Conservation (phyloP, 345 rosid genomes). For the Euphorbia pulcherrima region DNA sequence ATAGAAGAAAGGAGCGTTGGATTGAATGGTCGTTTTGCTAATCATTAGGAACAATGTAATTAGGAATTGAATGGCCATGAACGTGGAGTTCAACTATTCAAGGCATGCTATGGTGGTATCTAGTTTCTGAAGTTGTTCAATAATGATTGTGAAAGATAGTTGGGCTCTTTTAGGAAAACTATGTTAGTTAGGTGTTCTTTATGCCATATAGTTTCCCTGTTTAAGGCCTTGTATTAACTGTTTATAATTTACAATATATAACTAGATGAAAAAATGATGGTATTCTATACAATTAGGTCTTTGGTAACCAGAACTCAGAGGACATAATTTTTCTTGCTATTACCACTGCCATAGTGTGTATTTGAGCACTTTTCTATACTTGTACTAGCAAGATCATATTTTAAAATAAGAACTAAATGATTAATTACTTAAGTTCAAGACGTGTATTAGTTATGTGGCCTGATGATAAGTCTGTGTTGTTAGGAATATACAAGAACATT, state of each 20-base stretch:
- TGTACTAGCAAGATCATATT: no score
- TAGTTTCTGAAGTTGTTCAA: not conserved
- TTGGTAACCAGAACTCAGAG: no score
- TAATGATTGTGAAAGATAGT: not conserved
- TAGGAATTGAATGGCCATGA: not conserved
- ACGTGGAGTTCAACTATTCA: not conserved
- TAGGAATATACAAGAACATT: conserved; percentile 97
- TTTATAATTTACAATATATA: not conserved
- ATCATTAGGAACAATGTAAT: not conserved
- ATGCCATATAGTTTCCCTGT: not conserved
- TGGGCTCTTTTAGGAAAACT: not conserved
- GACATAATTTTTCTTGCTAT: no score
- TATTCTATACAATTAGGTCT: not conserved
- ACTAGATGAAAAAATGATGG: not conserved
- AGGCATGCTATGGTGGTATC: not conserved
- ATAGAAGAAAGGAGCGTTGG: no score
- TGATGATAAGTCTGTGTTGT: conserved; percentile 19
- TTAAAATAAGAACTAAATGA: no score
- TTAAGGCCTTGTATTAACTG: not conserved
- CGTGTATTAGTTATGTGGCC: not conserved
- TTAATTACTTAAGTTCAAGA: not conserved
- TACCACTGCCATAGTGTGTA: not conserved
- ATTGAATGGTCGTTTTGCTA: not conserved
- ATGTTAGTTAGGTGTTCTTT: not conserved
- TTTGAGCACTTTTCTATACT: no score